Base-by-base conservation (phyloP, 495 filamentous ascomycete genomes). In the Hamigera avellanea region DNA sequence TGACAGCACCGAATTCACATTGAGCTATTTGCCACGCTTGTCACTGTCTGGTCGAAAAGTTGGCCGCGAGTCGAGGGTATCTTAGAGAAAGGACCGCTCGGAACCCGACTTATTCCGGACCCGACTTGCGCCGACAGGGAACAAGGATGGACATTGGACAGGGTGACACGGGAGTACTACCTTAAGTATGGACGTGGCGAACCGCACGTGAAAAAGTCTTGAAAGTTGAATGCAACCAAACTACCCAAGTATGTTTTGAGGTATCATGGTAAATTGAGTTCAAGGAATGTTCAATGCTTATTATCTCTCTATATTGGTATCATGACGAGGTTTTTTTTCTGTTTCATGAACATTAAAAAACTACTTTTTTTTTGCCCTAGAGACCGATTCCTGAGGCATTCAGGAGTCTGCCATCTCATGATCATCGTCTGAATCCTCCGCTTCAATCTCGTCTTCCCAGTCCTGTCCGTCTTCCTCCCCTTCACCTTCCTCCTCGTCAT, bases 391-490 rank as follows among this genome's bases (percentile, higher is more conserved):
- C 9, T 23, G 21, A 23, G 9, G 21, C 21, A 23, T 47, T 55
- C 46, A 66, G 44, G 57, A 65, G 46, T 64, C 64, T 14, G 63
- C 59, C 65, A 70, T 70, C 46, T 70, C 62, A 32, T 66, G 53
- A 40, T 67, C 64, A 23, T 67, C 61, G 25, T 66, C 61, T n/a
- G 64, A 66, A n/a, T n/a, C n/a, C 27, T 54, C 54, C 9, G 36
- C 50, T 29, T 64, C 63, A 36, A 61, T 53, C 30, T 62, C 64
- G 9, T 32, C 36, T 19, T 50, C 48, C 41, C 25, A 35, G 33
- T 54, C 55, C 18, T 59, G 50, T 35, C 56, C 56, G 10, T 49
- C 58, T 5, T 62, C 61, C 6, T 50, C 59, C 23, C 68, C 61
- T 16, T 69, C 70, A 10, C 52, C 57, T 21, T 68, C 64, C n/a